Percentiles rank a stretch among this genome's conserved stretches.
Evolutionary conservation across 2,329 filamentous ascomycete genomes (phyloP).

Genomic region (Pseudomassariella vexata): DNA sequence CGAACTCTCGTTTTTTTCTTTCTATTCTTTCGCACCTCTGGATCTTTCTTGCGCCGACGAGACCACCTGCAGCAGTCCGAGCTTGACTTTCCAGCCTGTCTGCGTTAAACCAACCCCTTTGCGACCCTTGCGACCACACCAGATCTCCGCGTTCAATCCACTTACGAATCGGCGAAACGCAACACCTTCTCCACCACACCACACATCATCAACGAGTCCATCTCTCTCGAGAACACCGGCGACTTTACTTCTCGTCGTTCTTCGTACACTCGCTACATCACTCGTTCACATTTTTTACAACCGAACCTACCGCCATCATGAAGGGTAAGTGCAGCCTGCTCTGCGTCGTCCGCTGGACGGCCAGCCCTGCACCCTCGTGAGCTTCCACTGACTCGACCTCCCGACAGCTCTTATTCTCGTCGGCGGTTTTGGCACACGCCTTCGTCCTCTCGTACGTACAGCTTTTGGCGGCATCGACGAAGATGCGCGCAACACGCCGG

Average conservation of each 20-base stretch:
- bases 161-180: too few relatives aligned
- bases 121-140: too few relatives aligned
- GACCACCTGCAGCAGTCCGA: too few relatives aligned
- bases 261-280: conserved; percentile 3
- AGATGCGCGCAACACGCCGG: background rate
- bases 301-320: conserved; percentile 22
- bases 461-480: too few relatives aligned
- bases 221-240: conserved; percentile 2
- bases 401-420: conserved; percentile 89
- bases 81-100: too few relatives aligned
- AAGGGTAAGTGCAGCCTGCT: conserved; percentile 31
- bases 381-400: conserved; percentile 12
- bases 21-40: conserved; percentile 1
- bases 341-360: too few relatives aligned
- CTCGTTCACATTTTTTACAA: conserved; percentile 17
- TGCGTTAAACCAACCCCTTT: too few relatives aligned
- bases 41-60: too few relatives aligned
- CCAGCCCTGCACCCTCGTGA: background rate
- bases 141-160: too few relatives aligned
- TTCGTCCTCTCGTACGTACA: conserved; percentile 80
- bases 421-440: conserved; percentile 96
- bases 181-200: too few relatives aligned
- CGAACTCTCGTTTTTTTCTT: conserved; percentile 1
- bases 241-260: too few relatives aligned
- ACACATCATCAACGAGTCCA: too few relatives aligned